These are phyloP conservation scores for Epichloe festucae DNA, from an alignment of 2,329 filamentous ascomycete species.

Conservation along the genomic window DNA sequence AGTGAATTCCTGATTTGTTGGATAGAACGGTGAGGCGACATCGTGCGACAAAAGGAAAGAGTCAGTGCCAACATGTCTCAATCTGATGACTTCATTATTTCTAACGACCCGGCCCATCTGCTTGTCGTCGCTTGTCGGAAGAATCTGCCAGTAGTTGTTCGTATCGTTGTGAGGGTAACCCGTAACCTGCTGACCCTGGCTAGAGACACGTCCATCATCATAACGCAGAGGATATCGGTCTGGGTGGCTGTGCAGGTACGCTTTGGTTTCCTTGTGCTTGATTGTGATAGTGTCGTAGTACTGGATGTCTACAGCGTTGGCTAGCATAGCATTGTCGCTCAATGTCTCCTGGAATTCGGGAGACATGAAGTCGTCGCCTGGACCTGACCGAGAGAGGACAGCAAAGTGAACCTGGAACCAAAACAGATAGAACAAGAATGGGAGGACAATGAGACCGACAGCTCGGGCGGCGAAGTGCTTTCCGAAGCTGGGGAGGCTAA, in stretches of 20 bases:
- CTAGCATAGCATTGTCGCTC: constrained; percentile 85
- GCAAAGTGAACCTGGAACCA: constrained; percentile 99
- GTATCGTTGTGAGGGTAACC: constrained; percentile 97
- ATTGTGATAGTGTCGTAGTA: constrained; percentile 84
- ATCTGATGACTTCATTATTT: constrained; percentile 74
- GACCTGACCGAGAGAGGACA: constrained; percentile 75
- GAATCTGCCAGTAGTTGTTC: constrained; percentile 95
- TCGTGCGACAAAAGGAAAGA: constrained; percentile 84
- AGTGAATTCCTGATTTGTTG: constrained; percentile 98
- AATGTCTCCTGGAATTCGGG: constrained; percentile 96
- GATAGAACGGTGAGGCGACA: constrained; percentile 89
- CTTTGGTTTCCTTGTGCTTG: constrained; percentile 93
- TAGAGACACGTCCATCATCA: constrained; percentile 93
- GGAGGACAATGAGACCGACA: constrained; percentile 77
- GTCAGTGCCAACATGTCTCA: constrained; percentile 78
- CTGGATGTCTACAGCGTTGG: constrained; percentile 72
- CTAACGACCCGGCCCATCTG: constrained; percentile 52
- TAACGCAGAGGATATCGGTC: constrained; percentile 88
- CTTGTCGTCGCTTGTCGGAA: constrained; percentile 53
- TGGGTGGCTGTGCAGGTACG: constrained; percentile 85
- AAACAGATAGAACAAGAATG: constrained; percentile 96
- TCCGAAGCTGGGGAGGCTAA: constrained; percentile 65
- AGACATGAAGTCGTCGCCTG: constrained; percentile 97
- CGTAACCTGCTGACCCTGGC: constrained; percentile 94
- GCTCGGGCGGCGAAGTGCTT: constrained; percentile 84